Conservation (phyloP, 129 eudicot genomes). For the Ambrosia artemisiifolia region DNA sequence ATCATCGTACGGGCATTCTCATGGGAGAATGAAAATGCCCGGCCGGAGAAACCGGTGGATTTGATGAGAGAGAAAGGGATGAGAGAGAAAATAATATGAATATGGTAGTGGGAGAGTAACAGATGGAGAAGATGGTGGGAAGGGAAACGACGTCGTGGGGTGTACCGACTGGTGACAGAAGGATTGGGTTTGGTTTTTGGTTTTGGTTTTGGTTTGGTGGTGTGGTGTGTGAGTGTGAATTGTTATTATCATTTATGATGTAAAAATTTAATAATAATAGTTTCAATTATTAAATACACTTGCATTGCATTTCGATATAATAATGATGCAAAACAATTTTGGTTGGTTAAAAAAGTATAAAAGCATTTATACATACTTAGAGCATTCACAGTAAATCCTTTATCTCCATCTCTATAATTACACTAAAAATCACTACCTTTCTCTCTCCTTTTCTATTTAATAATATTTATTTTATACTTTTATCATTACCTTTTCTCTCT, state of each 20-base stretch:
- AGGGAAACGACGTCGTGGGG: slow-evolving; percentile 38
- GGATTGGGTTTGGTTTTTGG: slow-evolving; percentile 25
- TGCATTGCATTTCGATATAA: too few species aligned
- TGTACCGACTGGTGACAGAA: background rate
- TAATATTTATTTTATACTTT: too few species aligned
- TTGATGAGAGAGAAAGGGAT: slow-evolving; percentile 14
- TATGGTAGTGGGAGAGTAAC: slow-evolving; percentile 4
- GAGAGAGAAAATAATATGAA: slow-evolving; percentile 14
- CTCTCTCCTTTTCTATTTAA: too few species aligned
- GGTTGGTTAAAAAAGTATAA: too few species aligned
- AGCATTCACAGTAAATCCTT: too few species aligned
- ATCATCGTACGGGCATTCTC: slow-evolving; percentile 84
- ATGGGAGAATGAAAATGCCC: slow-evolving; percentile 53
- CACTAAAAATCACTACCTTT: too few species aligned
- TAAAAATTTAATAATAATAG: background rate
- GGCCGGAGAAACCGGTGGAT: slow-evolving; percentile 16
- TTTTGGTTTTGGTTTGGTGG: background rate
- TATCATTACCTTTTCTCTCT: too few species aligned
- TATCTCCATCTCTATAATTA: too few species aligned
- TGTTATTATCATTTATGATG: background rate
- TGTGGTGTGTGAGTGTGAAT: slow-evolving; percentile 9
- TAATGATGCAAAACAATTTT: too few species aligned
- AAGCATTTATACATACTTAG: too few species aligned
- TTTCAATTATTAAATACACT: too few species aligned
- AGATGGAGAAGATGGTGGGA: background rate